These are phyloP conservation scores for Durusdinium trenchii DNA, from an alignment of 73 alveolate genomes.

Conservation along the genomic window DNA sequence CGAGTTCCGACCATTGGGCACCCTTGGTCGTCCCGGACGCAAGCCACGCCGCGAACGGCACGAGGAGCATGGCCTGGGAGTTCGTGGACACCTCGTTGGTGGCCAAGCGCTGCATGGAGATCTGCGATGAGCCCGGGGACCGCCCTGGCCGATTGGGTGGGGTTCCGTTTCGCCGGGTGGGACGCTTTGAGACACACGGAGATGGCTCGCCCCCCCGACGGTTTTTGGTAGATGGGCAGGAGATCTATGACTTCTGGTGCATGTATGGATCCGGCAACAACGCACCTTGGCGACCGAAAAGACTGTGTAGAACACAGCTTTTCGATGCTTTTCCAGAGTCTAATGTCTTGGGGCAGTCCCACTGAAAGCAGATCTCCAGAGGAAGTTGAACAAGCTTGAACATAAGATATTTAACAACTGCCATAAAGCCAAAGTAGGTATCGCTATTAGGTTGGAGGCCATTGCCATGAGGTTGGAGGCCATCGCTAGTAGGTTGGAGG, in stretches of 20 bases:
- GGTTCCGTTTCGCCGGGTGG: not conserved
- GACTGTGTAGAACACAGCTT: not conserved
- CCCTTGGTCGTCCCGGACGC: too few relatives aligned
- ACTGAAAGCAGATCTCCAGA: too few relatives aligned
- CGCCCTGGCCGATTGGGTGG: not conserved
- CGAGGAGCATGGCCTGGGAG: conserved; percentile 79
- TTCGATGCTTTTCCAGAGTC: too few relatives aligned
- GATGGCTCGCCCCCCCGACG: not conserved
- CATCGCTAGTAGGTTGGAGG: too few relatives aligned
- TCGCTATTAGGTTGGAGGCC: too few relatives aligned
- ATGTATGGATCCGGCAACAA: not conserved
- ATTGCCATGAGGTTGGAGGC: too few relatives aligned
- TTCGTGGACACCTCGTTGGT: conserved; percentile 60
- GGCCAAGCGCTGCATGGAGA: conserved; percentile 52
- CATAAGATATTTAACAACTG: too few relatives aligned
- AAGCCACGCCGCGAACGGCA: too few relatives aligned
- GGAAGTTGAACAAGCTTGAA: not conserved
- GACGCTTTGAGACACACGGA: not conserved
- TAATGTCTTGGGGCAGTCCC: too few relatives aligned
- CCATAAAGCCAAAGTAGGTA: too few relatives aligned
- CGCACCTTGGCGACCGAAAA: not conserved
- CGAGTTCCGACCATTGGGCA: too few relatives aligned
- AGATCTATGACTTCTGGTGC: conserved; percentile 62
- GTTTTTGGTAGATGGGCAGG: not conserved
- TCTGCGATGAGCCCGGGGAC: conserved; percentile 56